Percentiles rank a stretch among this genome's conserved stretches.
Conservation (phyloP, 1,139 yeast genomes). For the Hemisphaericaspora lyxosophila region DNA sequence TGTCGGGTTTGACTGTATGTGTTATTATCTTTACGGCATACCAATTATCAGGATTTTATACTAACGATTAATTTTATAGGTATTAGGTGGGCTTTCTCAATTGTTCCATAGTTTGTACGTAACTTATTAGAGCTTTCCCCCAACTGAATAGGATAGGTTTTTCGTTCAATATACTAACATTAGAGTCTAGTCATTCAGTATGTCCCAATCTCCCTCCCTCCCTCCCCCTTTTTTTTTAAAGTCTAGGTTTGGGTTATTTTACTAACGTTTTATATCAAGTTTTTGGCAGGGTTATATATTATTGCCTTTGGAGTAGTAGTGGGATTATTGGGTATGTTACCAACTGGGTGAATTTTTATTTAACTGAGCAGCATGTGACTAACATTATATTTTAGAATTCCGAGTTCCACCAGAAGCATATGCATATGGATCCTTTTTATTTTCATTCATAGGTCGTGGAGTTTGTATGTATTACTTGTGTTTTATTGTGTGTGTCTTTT, state of each 20-base stretch:
- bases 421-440: constrained; percentile 74
- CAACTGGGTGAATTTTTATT: too few relatives aligned
- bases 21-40: neutral
- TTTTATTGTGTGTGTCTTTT: too few relatives aligned
- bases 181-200: constrained; percentile 28
- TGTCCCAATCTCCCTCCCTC: constrained; percentile 9
- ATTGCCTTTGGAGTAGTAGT: constrained; percentile 56
- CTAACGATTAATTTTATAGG: constrained; percentile 31
- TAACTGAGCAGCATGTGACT: constrained; percentile 3
- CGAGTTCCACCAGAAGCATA: constrained; percentile 66
- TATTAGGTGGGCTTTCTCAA: constrained; percentile 58
- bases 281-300: constrained; percentile 55
- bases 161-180: constrained; percentile 22
- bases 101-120: constrained; percentile 58
- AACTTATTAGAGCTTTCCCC: constrained; percentile 2
- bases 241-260: too few relatives aligned
- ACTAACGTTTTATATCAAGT: constrained; percentile 29
- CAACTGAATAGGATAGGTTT: neutral
- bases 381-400: constrained; percentile 41
- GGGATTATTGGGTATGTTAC: constrained; percentile 51
- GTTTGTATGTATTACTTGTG: constrained; percentile 42
- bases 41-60: too few relatives aligned
- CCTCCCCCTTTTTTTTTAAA: too few relatives aligned
- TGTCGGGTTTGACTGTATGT: constrained; percentile 62
- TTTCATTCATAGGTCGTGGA: constrained; percentile 85